Base-by-base conservation (phyloP, 1,284 basidiomycete species). In the Papiliotrema fonsecae region DNA sequence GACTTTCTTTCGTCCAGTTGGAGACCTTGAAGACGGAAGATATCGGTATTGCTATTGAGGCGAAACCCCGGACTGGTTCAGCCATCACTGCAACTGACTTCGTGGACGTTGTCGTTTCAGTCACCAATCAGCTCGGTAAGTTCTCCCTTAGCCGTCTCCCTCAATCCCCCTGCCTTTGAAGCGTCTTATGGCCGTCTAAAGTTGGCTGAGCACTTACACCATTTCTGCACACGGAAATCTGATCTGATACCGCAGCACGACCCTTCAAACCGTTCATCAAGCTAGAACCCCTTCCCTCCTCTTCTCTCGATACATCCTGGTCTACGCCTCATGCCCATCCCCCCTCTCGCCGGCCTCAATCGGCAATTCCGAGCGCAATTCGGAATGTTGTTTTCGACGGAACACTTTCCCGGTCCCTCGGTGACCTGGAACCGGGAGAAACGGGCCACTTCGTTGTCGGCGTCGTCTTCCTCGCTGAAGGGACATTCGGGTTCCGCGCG, bases 381-480 rank as follows among this genome's bases (percentile, higher is more conserved):
- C 83, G 84, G 40, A 79, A 87, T 58, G 67, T 88, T 45, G 73
- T 88, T 16, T 79, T 81, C 56, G 86, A 91, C 66, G 87, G 88
- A 7, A 69, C 79, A 6, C 70, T 81, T 14, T 74, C 76, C 4
- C 78, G 82, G 34, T 76, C 86, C 30, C 76, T 83, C 3, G 59
- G 88, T 2, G 81, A 86, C 30, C 74, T 74, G 6, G 28, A 77
- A 30, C 70, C 73, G 9, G 82, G 81, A 0, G 77, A 81, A 49
- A 77, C 77, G 11, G 74, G 73, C 31, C 75, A 77, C 30, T 64
- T 83, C n/a, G 77, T 81, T 37, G 75, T 82, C 0, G 78, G 82
- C 2, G 60, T 89, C 4, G 85, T 83, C 54, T 88, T 94, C 70
- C 77, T 93, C 19, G 79, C 87, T 6, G 75, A 77, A 40, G 90